Evolutionary conservation across 1,139 yeast genomes (phyloP).

Genomic region (Debaryomyces psychrophilus): DNA sequence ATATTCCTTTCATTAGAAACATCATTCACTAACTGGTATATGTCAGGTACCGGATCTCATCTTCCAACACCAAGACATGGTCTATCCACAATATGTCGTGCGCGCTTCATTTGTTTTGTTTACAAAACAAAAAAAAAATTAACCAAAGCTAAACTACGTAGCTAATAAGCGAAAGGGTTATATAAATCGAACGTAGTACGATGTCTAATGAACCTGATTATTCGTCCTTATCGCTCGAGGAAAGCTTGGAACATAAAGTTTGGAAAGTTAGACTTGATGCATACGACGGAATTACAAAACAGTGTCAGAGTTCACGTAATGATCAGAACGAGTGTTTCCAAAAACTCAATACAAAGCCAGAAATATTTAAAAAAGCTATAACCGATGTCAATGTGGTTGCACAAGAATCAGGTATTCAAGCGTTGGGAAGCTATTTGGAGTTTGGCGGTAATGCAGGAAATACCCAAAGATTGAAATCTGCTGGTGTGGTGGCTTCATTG

Average conservation of each 20-base stretch:
- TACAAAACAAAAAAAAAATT: conserved; percentile 6
- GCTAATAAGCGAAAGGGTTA: not conserved
- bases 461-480: conserved; percentile 38
- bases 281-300: conserved; percentile 64
- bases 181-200: conserved; percentile 2
- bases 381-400: conserved; percentile 89
- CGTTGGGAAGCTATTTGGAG: conserved; percentile 59
- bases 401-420: conserved; percentile 75
- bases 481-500: conserved; percentile 56
- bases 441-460: conserved; percentile 53
- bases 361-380: conserved; percentile 57
- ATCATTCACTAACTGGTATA: not conserved
- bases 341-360: conserved; percentile 52
- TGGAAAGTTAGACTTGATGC: conserved; percentile 92
- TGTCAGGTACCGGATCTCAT: not conserved
- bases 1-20: not conserved
- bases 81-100: conserved; percentile 7
- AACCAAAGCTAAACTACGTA: not conserved
- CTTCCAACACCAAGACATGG: not conserved
- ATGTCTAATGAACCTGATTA: conserved; percentile 59
- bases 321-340: conserved; percentile 59
- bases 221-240: conserved; percentile 64
- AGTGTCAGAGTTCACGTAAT: conserved; percentile 57
- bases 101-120: conserved; percentile 5
- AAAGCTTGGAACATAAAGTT: conserved; percentile 68